Conservation (phyloP, 148 eudicot species). For the Agrostemma githago region DNA sequence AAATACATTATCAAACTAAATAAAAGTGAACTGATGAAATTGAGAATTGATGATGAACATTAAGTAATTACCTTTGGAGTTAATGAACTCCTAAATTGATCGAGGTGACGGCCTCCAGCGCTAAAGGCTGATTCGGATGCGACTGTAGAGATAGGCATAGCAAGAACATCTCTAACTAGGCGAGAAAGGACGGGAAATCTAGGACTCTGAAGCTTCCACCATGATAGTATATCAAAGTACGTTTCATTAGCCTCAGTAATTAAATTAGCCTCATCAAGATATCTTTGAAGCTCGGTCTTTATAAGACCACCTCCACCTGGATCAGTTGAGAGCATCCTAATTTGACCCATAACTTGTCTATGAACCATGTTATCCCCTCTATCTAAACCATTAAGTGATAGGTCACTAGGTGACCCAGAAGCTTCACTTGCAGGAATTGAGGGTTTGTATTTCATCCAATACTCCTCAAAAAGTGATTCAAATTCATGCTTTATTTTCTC, state of each 20-base stretch:
- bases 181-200: neutral
- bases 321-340: neutral
- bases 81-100: too few species aligned
- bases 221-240: neutral
- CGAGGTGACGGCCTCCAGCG: too few species aligned
- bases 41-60: too few species aligned
- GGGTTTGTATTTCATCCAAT: neutral
- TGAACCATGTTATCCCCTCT: neutral
- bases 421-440: neutral
- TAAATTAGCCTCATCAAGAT: neutral
- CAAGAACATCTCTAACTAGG: neutral
- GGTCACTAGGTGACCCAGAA: neutral
- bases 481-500: too few species aligned
- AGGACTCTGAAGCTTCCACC: constrained; percentile 3
- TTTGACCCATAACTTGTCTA: neutral
- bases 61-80: too few species aligned
- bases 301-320: neutral
- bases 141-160: neutral
- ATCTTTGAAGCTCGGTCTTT: neutral
- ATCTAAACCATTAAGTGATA: neutral
- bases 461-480: neutral
- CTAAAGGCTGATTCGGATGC: neutral
- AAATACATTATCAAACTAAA: too few species aligned
- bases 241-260: neutral
- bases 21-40: too few species aligned